These are phyloP conservation scores for Pterocarpus macrocarpus DNA, from an alignment of 306 rosid species.

Conservation along the genomic window DNA sequence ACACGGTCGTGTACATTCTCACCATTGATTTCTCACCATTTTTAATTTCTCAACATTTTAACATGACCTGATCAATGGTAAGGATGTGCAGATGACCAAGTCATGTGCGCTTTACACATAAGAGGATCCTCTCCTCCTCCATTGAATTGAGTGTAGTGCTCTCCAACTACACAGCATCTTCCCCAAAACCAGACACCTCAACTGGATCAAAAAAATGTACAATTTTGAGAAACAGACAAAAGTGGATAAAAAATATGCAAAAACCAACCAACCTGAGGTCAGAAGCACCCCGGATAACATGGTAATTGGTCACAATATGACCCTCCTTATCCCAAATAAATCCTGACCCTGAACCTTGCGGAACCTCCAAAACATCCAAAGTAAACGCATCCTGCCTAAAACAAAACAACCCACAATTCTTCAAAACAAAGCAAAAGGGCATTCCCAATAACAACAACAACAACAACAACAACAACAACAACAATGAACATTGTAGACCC, in stretches of 20 bases:
- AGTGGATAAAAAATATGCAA: conserved; percentile 16
- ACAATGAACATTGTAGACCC: conserved; percentile 7
- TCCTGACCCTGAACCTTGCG: conserved; percentile 98
- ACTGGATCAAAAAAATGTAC: background rate
- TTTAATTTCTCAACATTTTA: background rate
- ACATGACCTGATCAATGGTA: background rate
- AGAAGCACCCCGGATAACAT: conserved; percentile 98
- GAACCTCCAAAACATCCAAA: conserved; percentile 94
- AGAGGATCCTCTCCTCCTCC: background rate
- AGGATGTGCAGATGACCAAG: background rate
- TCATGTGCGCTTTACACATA: background rate
- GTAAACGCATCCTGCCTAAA: conserved; percentile 98
- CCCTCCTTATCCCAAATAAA: conserved; percentile 93
- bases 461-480: background rate
- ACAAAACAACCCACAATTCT: conserved; percentile 21
- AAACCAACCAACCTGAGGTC: conserved; percentile 79
- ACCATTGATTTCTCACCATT: background rate
- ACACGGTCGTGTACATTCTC: background rate
- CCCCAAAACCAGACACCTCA: conserved; percentile 17
- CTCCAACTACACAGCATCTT: background rate
- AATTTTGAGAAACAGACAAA: conserved; percentile 15
- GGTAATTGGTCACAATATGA: conserved; percentile 93
- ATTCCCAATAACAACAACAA: no score
- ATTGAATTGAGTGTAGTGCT: background rate
- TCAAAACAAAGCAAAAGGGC: conserved; percentile 24